These are phyloP conservation scores for Trypanosoma melophagium DNA, from an alignment of 208 protist species.

Conservation along the genomic window DNA sequence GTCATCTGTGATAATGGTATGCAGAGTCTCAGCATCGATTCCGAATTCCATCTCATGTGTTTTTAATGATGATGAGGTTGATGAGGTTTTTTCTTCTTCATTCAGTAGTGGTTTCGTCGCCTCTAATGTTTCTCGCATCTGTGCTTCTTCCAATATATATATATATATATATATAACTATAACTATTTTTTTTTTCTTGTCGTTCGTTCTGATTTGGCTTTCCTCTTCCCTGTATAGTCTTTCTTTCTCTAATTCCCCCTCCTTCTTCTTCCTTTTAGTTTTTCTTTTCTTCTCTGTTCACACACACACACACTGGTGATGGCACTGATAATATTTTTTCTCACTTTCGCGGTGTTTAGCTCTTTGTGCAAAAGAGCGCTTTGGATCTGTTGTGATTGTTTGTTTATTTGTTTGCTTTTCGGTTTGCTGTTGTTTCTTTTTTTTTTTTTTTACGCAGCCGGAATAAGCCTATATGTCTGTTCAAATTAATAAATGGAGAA, in stretches of 20 bases:
- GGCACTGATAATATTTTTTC: not conserved
- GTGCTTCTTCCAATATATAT: not conserved
- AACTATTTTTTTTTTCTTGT: not conserved
- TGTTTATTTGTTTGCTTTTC: too few species aligned
- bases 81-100: too few species aligned
- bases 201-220: constrained; percentile 11
- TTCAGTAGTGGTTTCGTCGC: too few species aligned
- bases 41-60: constrained; percentile 20
- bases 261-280: not conserved
- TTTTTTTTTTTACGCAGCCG: too few species aligned
- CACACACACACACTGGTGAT: constrained; percentile 1
- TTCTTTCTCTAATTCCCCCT: constrained; percentile 2
- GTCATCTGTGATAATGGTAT: constrained; percentile 39
- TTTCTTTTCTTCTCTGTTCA: not conserved
- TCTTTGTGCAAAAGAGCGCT: too few species aligned
- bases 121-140: too few species aligned
- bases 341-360: not conserved
- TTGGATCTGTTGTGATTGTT: too few species aligned
- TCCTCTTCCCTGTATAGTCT: not conserved
- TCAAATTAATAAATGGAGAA: too few species aligned
- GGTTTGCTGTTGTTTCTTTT: too few species aligned
- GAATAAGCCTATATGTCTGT: too few species aligned
- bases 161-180: constrained; percentile 6
- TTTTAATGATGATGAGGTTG: not conserved
- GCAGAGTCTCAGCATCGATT: constrained; percentile 45